Evolutionary conservation across 306 rosid species (phyloP), one percentile per base, ranked within the genome.

Genomic region (Inga laurina): DNA sequence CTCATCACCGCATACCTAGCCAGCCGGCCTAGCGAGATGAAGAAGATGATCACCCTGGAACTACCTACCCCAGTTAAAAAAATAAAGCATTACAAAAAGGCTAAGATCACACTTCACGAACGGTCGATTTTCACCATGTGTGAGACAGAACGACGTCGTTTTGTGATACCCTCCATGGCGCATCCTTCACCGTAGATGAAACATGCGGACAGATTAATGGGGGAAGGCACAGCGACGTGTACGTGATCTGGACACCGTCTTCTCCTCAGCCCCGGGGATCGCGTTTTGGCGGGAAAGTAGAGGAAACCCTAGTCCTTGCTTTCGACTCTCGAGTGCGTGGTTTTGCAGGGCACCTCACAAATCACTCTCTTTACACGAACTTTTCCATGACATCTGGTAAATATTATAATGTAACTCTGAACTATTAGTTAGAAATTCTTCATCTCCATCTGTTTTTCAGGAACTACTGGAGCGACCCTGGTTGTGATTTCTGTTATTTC

Each of bases 231-330:
- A 2, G 13, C 65, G 65, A n/a, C 9, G 32, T n/a, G 32, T 32
- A 22, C 66, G 32, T 22, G 64, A 59, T 59, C 66, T 1, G 10
- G 66, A 59, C 66, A 3, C 15, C 66, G 66, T 59, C 34, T 22
- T 22, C 66, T 57, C 30, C 66, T 59, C 66, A 1, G 59, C 32
- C 79, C 22, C 32, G 8, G 71, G 51, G 66, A 37, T 78, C 69
- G 83, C 82, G 74, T 85, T 82, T 88, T 48, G 83, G 6, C 45
- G 43, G 59, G 14, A 18, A 51, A n/a, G 68, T 15, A 12, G 46
- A 65, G 51, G 46, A 78, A 87, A 88, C 90, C 90, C 90, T 88
- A 59, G 32, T n/a, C 64, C 64, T 8, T 1, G 12, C 4, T 22
- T 11, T 59, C 32, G 34, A 85, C 85, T 72, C 66, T 78, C 69